Conservation (phyloP, 257 asterid genomes). For the Scutellaria galericulata region DNA sequence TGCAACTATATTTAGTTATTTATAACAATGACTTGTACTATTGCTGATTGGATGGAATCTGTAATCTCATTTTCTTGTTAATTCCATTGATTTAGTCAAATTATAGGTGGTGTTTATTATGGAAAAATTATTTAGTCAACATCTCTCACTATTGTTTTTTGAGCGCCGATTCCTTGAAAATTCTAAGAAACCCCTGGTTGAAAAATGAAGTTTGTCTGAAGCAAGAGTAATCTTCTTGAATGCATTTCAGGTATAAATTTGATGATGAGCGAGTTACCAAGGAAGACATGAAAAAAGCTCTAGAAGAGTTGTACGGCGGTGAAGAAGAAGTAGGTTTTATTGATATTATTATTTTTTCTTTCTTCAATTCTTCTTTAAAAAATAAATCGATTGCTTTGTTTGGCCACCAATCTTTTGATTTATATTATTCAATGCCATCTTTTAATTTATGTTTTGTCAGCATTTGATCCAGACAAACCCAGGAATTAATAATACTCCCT, state of each 20-base stretch:
- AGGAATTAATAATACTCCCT: slow-evolving; percentile 47
- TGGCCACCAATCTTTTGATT: slow-evolving; percentile 15
- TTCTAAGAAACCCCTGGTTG: slow-evolving; percentile 15
- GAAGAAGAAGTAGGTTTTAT: slow-evolving; percentile 58
- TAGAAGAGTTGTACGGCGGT: slow-evolving; percentile 66
- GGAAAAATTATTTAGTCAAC: slow-evolving; percentile 13
- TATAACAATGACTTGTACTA: slow-evolving; percentile 19
- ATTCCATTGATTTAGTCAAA: slow-evolving; percentile 3
- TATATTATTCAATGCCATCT: slow-evolving; percentile 22
- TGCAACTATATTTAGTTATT: slow-evolving; percentile 8
- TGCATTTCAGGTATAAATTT: slow-evolving; percentile 60
- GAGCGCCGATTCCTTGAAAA: slow-evolving; percentile 20
- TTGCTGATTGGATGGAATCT: neutral
- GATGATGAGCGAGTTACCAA: slow-evolving; percentile 71
- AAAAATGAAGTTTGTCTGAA: slow-evolving; percentile 11
- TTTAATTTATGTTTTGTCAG: slow-evolving; percentile 36
- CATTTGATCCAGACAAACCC: slow-evolving; percentile 49
- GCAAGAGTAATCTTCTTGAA: slow-evolving; percentile 25
- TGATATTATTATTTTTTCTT: neutral
- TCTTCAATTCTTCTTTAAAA: neutral
- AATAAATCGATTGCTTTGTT: slow-evolving; percentile 22
- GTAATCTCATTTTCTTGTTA: neutral
- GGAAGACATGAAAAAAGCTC: slow-evolving; percentile 58
- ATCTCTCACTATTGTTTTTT: slow-evolving; percentile 18
- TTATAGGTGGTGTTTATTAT: slow-evolving; percentile 14